These are phyloP conservation scores for Rhizopogon vinicolor DNA, from an alignment of 768 basidiomycete species.

Conservation along the genomic window DNA sequence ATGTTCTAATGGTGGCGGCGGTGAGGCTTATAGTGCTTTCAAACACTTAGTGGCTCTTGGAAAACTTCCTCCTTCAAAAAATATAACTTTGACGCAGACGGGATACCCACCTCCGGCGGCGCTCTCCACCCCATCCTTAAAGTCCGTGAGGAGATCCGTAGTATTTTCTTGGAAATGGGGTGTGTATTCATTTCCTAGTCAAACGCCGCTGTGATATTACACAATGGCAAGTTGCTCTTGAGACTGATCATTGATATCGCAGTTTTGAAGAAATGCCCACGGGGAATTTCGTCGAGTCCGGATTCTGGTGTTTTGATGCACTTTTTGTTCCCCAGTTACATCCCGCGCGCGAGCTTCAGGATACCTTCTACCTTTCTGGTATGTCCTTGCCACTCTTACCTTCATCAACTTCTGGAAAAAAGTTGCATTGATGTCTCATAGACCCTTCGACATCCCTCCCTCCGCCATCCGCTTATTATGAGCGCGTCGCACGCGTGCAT, in stretches of 20 bases:
- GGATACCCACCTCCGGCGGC: constrained; percentile 83
- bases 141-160: constrained; percentile 95
- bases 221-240: not conserved
- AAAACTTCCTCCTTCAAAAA: constrained; percentile 92
- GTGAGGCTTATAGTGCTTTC: not conserved
- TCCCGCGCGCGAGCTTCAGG: constrained; percentile 95
- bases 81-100: constrained; percentile 98
- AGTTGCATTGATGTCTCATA: constrained; percentile 21
- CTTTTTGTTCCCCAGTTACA: constrained; percentile 99
- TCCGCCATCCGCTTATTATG: constrained; percentile 81
- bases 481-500: constrained; percentile 79
- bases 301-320: constrained; percentile 99
- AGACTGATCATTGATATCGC: constrained; percentile 5
- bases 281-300: constrained; percentile 90
- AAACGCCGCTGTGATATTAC: not conserved
- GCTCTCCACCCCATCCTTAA: constrained; percentile 95
- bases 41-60: constrained; percentile 75
- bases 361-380: constrained; percentile 98
- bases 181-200: constrained; percentile 29
- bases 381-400: constrained; percentile 7
- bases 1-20: not conserved
- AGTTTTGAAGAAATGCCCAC: constrained; percentile 99
- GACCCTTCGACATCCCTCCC: constrained; percentile 76
- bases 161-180: constrained; percentile 99
- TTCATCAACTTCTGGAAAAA: not conserved